Evolutionary conservation across 2,329 filamentous ascomycete genomes (phyloP), one percentile per base, ranked within the genome.

Genomic region (Pseudogymnoascus sp.): DNA sequence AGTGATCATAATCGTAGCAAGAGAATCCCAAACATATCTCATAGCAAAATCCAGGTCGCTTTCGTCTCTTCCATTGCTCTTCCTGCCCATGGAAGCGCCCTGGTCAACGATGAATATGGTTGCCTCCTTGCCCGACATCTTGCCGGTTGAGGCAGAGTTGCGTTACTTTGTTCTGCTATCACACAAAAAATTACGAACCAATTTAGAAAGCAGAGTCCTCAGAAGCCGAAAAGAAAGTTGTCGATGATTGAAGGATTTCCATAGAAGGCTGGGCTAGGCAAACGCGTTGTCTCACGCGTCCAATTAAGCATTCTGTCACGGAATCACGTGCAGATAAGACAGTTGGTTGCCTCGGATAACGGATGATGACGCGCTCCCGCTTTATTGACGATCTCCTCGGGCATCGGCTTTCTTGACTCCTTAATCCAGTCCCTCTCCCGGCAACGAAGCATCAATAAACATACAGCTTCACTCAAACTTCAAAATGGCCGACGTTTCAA

Each of bases 1-100:
- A 31, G 74, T 74, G 53, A 82, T 76, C 75, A 91, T 88, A 3
- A 87, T 91, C 6, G 84, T 85, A 4, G 88, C 88, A 68, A 96
- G 89, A 73, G 90, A 95, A 80, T 98, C 93, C 93, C 93, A 99
- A 60, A 98, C 84, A 76, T 96, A 99, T 66, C 86, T 85, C 85
- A 98, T 87, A 59, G 86, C 85, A 86, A 89, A 99, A 65, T 97
- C 91, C 16, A 99, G 83, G 73, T 98, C 89, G 2, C 89, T 89
- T 73, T 93, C 84, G 19, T 79, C 73, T 68, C 95, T 86, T 26
- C 89, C 91, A 77, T 85, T 82, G 69, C 86, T 84, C 69, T 80
- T 83, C 72, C 89, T 80, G 64, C 82, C 88, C 90, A 96, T 97
- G n/a, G 93, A 90, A 71, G 79, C 81, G 64, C 92, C 93, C 24